Conservation (phyloP, 2,329 filamentous ascomycete species). For the Aspergillus fumigatus region DNA sequence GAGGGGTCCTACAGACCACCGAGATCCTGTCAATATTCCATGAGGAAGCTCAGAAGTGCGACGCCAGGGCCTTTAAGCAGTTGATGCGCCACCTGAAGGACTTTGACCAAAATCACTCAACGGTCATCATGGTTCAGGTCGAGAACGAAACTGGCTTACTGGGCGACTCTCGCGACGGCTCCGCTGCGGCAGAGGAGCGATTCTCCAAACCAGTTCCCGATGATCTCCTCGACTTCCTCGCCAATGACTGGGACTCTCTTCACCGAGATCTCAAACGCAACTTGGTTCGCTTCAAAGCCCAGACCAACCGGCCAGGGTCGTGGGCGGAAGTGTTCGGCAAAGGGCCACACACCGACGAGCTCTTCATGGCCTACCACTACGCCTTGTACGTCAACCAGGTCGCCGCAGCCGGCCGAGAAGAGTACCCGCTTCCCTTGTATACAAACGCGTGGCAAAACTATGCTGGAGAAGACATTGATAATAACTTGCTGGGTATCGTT, state of each 20-base stretch:
- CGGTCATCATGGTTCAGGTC: conserved; percentile 56
- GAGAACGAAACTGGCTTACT: conserved; percentile 53
- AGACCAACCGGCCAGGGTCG: conserved; percentile 13
- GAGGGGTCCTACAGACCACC: conserved; percentile 21
- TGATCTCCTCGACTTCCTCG: conserved; percentile 31
- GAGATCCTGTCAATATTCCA: conserved; percentile 38
- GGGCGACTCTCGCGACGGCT: conserved; percentile 49
- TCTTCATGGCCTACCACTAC: conserved; percentile 48
- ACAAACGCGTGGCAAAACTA: conserved; percentile 47
- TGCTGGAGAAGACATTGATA: conserved; percentile 28
- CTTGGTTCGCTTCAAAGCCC: conserved; percentile 22
- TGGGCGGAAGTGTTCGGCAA: conserved; percentile 43
- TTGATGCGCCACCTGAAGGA: conserved; percentile 40
- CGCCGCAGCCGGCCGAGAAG: conserved; percentile 38
- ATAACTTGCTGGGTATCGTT: conserved; percentile 33
- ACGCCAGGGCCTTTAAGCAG: conserved; percentile 37
- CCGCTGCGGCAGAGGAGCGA: conserved; percentile 36
- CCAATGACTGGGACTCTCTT: not conserved
- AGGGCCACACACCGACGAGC: conserved; percentile 36
- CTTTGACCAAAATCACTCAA: conserved; percentile 44
- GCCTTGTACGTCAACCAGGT: conserved; percentile 40
- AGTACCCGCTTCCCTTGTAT: conserved; percentile 42
- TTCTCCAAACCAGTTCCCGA: conserved; percentile 38
- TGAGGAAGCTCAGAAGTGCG: conserved; percentile 30
- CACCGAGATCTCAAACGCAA: conserved; percentile 24